Percentiles rank a stretch among this genome's conserved stretches.
Conservation (phyloP, 2,329 filamentous ascomycete genomes). For the Aspergillus niger region DNA sequence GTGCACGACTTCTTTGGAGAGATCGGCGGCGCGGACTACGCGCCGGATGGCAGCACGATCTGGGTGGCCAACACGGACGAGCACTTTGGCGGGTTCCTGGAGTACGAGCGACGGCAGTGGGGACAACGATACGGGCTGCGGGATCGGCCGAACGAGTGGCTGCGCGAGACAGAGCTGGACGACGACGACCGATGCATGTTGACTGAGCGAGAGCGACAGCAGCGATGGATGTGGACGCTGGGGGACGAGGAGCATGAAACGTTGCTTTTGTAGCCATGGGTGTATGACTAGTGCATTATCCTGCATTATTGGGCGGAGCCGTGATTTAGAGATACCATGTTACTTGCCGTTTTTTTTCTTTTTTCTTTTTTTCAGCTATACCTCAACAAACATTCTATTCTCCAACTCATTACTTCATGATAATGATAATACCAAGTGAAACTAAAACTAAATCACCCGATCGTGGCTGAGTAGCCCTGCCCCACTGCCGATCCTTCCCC, state of each 20-base stretch:
- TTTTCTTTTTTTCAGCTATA: too few species aligned
- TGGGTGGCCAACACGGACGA: conserved; percentile 49
- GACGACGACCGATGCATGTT: conserved; percentile 40
- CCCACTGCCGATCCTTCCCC: neutral
- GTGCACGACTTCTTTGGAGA: conserved; percentile 51
- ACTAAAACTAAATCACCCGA: neutral
- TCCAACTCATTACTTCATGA: too few species aligned
- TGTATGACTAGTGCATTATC: neutral
- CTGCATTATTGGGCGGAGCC: neutral
- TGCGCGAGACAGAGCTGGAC: conserved; percentile 36
- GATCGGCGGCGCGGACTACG: conserved; percentile 46
- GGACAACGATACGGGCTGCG: conserved; percentile 36
- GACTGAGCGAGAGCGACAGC: conserved; percentile 35
- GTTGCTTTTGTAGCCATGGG: conserved; percentile 31
- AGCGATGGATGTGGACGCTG: conserved; percentile 37
- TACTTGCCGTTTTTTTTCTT: neutral
- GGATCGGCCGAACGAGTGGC: conserved; percentile 43
- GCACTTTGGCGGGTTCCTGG: conserved; percentile 49
- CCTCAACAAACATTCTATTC: too few species aligned
- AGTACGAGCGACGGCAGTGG: conserved; percentile 45
- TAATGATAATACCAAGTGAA: neutral
- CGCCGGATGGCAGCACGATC: conserved; percentile 43
- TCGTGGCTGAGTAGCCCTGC: neutral
- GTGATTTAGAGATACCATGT: conserved; percentile 6
- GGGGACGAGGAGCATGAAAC: conserved; percentile 38